A percentile compares a stretch with the other conserved stretches of the same genome.
Evolutionary conservation across 73 alveolate genomes (phyloP).

Genomic region (Paramecium pentaurelia): DNA sequence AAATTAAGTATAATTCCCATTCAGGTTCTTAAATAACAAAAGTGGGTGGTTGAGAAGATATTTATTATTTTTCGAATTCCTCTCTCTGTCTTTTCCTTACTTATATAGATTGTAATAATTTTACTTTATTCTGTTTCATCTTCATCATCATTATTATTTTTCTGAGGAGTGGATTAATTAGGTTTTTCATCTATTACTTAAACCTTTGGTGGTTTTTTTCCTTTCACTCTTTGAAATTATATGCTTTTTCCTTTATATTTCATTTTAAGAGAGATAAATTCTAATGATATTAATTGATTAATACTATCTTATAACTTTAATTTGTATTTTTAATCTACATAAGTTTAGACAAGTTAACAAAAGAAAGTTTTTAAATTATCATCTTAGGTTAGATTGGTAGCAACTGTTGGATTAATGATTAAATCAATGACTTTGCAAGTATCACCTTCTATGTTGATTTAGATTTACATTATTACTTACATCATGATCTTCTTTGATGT

Average conservation of each 20-base stretch:
- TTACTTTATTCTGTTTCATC: constrained; percentile 51
- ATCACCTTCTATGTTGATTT: constrained; percentile 55
- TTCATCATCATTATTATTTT: constrained; percentile 11
- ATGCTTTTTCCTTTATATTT: constrained; percentile 64
- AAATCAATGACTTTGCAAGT: constrained; percentile 63
- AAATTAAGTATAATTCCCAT: constrained; percentile 44
- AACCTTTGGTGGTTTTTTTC: constrained; percentile 68
- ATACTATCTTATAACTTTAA: constrained; percentile 55
- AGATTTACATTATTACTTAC: constrained; percentile 19
- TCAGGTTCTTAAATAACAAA: constrained; percentile 23
- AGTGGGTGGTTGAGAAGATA: neutral
- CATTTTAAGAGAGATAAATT: constrained; percentile 50
- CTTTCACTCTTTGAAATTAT: constrained; percentile 64
- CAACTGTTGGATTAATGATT: constrained; percentile 60
- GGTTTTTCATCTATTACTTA: constrained; percentile 58
- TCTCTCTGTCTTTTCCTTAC: neutral
- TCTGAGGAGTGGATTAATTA: constrained; percentile 3
- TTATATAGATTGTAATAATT: neutral
- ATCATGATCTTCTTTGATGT: constrained; percentile 63
- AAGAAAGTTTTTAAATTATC: constrained; percentile 40
- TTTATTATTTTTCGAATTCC: neutral
- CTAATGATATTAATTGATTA: neutral
- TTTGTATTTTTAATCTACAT: constrained; percentile 57
- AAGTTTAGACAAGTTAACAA: constrained; percentile 26
- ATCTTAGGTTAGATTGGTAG: constrained; percentile 55